Conservation (phyloP, 345 rosid species). For the Triadica sebifera region DNA sequence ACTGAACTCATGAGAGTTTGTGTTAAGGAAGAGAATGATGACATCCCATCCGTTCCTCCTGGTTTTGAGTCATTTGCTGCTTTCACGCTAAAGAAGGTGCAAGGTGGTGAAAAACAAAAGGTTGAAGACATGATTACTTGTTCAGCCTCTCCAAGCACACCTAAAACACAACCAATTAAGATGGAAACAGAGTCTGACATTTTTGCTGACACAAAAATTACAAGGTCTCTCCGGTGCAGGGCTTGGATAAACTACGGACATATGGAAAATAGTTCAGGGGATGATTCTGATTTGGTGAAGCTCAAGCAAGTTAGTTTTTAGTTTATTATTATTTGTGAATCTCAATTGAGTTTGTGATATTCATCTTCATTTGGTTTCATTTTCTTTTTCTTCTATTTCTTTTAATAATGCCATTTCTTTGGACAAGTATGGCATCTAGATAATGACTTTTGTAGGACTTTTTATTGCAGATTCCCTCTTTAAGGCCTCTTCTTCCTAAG, state of each 20-base stretch:
- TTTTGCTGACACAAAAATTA: conserved; percentile 36
- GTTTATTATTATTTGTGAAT: background rate
- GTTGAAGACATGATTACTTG: conserved; percentile 27
- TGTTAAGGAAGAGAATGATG: conserved; percentile 83
- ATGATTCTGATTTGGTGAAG: conserved; percentile 47
- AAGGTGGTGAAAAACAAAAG: conserved; percentile 42
- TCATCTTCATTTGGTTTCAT: background rate
- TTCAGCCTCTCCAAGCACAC: conserved; percentile 40
- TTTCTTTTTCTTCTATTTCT: background rate
- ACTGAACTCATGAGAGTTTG: conserved; percentile 82
- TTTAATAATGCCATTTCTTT: background rate
- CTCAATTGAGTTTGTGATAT: background rate
- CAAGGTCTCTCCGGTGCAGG: conserved; percentile 54
- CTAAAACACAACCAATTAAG: conserved; percentile 44
- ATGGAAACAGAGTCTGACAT: conserved; percentile 42
- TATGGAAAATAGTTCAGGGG: conserved; percentile 42
- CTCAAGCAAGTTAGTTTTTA: conserved; percentile 49
- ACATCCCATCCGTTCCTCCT: conserved; percentile 84
- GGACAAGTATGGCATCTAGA: conserved; percentile 1
- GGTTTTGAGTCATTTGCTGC: conserved; percentile 91
- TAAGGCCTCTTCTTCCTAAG: conserved; percentile 58
- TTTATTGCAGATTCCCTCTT: conserved; percentile 46
- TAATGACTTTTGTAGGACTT: conserved; percentile 8
- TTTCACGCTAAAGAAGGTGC: conserved; percentile 51
- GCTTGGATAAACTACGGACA: conserved; percentile 62